These are phyloP conservation scores for Cyphellophora attinorum DNA, from an alignment of 2,329 filamentous ascomycete genomes.

Conservation along the genomic window DNA sequence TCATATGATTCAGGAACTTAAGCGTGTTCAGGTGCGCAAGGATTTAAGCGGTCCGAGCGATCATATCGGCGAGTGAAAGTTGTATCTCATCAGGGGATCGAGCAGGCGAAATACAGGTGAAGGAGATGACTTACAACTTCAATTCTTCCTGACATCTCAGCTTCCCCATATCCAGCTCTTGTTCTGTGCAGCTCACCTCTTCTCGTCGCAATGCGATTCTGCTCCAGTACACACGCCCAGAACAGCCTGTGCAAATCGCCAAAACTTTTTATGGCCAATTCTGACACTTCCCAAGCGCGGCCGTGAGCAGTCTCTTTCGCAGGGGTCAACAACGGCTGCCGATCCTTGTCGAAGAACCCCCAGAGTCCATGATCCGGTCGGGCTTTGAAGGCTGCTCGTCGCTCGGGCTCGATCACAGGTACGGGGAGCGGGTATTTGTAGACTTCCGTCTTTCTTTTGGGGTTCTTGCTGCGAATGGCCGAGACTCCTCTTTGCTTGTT, in stretches of 20 bases:
- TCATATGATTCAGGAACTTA: no score
- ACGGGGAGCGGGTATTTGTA: constrained; percentile 61
- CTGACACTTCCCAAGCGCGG: constrained; percentile 72
- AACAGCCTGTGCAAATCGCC: constrained; percentile 85
- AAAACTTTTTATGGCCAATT: constrained; percentile 84
- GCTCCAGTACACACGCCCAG: constrained; percentile 89
- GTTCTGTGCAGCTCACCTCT: constrained; percentile 57
- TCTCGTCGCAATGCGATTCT: constrained; percentile 79
- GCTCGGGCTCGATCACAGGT: constrained; percentile 49
- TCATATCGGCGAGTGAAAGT: constrained; percentile 26
- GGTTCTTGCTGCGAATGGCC: constrained; percentile 66
- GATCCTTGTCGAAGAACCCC: constrained; percentile 73
- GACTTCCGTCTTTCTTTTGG: constrained; percentile 63
- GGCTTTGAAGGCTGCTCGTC: constrained; percentile 38
- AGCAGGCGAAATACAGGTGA: constrained; percentile 1
- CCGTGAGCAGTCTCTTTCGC: constrained; percentile 64
- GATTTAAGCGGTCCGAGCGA: constrained; percentile 20
- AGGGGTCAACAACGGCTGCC: constrained; percentile 61
- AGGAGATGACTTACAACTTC: constrained; percentile 46
- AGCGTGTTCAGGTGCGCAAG: constrained; percentile 15
- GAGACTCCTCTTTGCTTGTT: constrained; percentile 77
- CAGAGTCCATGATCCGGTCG: constrained; percentile 79
- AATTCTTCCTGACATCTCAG: constrained; percentile 56
- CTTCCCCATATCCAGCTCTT: constrained; percentile 63
- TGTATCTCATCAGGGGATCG: constrained; percentile 16